Evolutionary conservation across 352 stramenopile genomes (phyloP).

Genomic region (Phytophthora citricola): DNA sequence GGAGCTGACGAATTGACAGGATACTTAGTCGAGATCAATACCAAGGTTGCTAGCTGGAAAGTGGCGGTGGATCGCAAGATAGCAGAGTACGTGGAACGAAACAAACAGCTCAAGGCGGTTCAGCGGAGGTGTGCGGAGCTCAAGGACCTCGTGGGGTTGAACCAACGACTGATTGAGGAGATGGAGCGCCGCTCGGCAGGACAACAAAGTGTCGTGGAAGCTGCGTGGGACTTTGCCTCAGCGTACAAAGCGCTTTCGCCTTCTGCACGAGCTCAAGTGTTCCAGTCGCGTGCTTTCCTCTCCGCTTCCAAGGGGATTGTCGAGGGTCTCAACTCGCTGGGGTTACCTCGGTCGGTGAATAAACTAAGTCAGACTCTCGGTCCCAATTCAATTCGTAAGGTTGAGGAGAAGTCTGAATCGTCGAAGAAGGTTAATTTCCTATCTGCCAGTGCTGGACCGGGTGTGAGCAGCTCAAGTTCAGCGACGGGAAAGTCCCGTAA

Average conservation of each 20-base stretch:
- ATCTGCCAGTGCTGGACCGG: constrained; percentile 21
- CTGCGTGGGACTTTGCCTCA: constrained; percentile 45
- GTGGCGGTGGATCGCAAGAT: constrained; percentile 53
- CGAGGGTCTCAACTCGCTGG: constrained; percentile 43
- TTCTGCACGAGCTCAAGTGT: constrained; percentile 42
- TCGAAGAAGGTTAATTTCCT: constrained; percentile 19
- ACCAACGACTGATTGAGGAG: constrained; percentile 52
- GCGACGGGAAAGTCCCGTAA: constrained; percentile 22
- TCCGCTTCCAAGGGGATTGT: constrained; percentile 49
- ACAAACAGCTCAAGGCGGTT: constrained; percentile 50
- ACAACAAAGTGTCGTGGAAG: constrained; percentile 50
- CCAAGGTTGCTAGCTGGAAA: constrained; percentile 56
- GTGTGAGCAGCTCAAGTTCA: constrained; percentile 17
- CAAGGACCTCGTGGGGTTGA: constrained; percentile 53
- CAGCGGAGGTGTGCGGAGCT: constrained; percentile 53
- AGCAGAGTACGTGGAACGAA: constrained; percentile 47
- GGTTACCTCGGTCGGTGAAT: constrained; percentile 29
- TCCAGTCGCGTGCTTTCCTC: constrained; percentile 48
- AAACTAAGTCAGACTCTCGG: constrained; percentile 21
- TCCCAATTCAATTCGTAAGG: neutral
- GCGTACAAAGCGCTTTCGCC: constrained; percentile 50
- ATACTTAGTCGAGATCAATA: constrained; percentile 56
- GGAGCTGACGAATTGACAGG: constrained; percentile 22
- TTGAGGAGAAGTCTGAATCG: neutral
- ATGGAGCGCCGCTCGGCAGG: constrained; percentile 45